Evolutionary conservation across 345 rosid species (phyloP).

Genomic region (Lepidium sativum): DNA sequence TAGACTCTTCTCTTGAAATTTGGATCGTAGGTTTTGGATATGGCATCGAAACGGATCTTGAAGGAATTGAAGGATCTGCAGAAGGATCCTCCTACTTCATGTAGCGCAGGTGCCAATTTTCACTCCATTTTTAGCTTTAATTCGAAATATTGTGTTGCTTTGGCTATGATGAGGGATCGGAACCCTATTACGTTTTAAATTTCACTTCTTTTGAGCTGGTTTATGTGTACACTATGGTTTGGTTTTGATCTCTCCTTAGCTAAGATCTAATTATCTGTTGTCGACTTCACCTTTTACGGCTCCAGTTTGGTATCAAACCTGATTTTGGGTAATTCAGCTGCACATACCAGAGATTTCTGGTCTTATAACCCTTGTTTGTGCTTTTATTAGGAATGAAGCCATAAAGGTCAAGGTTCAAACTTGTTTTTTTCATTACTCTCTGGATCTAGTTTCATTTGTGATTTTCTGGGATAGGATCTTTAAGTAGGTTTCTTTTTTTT

Average conservation of each 20-base stretch:
- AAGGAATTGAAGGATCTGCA: constrained; percentile 79
- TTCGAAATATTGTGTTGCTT: neutral
- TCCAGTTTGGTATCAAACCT: neutral
- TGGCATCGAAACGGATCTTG: constrained; percentile 86
- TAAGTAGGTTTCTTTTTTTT: neutral
- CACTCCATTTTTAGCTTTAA: neutral
- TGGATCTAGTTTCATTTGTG: constrained; percentile 6
- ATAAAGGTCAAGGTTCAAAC: neutral
- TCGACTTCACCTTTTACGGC: neutral
- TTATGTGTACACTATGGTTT: neutral
- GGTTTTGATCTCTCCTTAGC: neutral
- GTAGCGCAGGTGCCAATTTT: constrained; percentile 52
- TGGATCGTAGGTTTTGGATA: constrained; percentile 26
- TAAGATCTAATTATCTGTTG: constrained; percentile 2
- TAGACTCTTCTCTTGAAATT: neutral
- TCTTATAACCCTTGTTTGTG: neutral
- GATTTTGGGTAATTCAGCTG: constrained; percentile 1
- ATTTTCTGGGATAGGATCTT: neutral
- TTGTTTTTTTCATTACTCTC: neutral
- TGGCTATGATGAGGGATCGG: neutral
- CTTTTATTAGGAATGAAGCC: neutral
- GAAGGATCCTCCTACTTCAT: constrained; percentile 76
- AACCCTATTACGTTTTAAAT: neutral
- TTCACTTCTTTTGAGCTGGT: neutral
- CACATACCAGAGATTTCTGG: neutral